phyloP scores from a whole-genome alignment of 768 basidiomycete species.

The Candolleomyces efflorescens region DNA sequence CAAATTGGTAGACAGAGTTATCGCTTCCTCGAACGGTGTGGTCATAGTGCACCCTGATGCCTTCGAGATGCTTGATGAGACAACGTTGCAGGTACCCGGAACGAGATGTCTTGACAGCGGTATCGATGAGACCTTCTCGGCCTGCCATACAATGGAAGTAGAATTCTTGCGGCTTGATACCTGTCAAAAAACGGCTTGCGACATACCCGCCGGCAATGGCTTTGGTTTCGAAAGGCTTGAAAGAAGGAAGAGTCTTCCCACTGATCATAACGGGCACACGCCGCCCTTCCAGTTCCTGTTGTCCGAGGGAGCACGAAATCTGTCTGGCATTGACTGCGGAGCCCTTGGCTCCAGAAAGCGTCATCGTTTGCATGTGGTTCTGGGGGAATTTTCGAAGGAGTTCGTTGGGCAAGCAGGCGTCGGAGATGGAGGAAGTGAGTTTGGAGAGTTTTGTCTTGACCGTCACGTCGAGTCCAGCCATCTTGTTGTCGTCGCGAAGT shows the following conservation, averaged over 20 bases:
- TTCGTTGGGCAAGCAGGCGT: constrained; percentile 80
- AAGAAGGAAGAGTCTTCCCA: constrained; percentile 96
- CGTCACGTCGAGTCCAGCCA: constrained; percentile 94
- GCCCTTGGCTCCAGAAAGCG: constrained; percentile 95
- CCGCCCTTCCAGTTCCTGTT: constrained; percentile 97
- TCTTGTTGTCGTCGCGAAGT: constrained; percentile 91
- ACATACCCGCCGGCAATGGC: constrained; percentile 98
- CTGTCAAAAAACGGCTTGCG: constrained; percentile 97
- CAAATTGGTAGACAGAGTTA: constrained; percentile 90
- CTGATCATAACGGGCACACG: constrained; percentile 99
- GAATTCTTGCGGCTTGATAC: constrained; percentile 97
- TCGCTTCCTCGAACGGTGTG: constrained; percentile 97
- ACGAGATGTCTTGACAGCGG: constrained; percentile 97
- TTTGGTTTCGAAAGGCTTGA: constrained; percentile 96
- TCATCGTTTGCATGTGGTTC: constrained; percentile 99
- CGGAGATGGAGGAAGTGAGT: constrained; percentile 87
- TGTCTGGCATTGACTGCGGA: constrained; percentile 96
- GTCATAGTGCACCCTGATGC: constrained; percentile 95
- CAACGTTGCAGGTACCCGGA: constrained; percentile 98
- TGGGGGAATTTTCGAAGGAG: constrained; percentile 93
- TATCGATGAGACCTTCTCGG: constrained; percentile 97
- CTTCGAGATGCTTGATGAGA: constrained; percentile 97
- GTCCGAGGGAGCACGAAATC: constrained; percentile 96
- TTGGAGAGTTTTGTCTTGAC: constrained; percentile 83
- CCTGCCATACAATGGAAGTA: constrained; percentile 99